Evolutionary conservation across 2,329 filamentous ascomycete genomes (phyloP).

Genomic region (Colletotrichum echinochloae): DNA sequence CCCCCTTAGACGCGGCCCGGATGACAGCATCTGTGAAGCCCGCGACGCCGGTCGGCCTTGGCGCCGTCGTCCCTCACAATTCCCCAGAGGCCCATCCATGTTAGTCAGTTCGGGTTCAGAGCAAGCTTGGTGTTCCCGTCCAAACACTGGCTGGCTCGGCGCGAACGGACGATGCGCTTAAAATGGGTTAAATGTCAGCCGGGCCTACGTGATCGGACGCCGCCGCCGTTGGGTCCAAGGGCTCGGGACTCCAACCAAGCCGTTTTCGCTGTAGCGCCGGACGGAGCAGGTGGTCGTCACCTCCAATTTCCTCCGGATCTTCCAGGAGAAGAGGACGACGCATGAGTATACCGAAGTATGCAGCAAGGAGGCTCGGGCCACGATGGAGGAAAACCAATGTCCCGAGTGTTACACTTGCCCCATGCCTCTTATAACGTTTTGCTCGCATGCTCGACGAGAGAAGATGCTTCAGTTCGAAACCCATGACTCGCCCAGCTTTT

Average conservation of each 20-base stretch:
- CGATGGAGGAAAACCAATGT: not conserved
- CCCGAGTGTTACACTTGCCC: not conserved
- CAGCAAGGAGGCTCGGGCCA: not conserved
- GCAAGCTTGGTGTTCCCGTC: not conserved
- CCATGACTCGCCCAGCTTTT: not conserved
- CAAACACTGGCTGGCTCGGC: not conserved
- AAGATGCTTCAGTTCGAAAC: not conserved
- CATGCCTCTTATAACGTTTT: not conserved
- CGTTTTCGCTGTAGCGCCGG: not conserved
- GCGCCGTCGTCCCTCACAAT: not conserved
- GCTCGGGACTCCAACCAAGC: not conserved
- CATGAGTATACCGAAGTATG: not conserved
- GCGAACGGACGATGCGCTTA: not conserved
- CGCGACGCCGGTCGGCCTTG: constrained; percentile 47
- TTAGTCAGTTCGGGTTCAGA: not conserved
- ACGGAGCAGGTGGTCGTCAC: not conserved
- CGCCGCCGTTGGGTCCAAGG: not conserved
- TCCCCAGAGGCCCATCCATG: not conserved
- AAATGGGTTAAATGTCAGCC: not conserved
- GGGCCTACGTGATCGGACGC: not conserved
- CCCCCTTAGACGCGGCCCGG: constrained; percentile 53
- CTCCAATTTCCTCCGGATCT: not conserved
- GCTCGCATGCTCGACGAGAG: not conserved
- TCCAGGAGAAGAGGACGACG: not conserved
- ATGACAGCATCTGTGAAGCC: constrained; percentile 69